Conservation (phyloP, 352 stramenopile species). For the Phytophthora cajani region DNA sequence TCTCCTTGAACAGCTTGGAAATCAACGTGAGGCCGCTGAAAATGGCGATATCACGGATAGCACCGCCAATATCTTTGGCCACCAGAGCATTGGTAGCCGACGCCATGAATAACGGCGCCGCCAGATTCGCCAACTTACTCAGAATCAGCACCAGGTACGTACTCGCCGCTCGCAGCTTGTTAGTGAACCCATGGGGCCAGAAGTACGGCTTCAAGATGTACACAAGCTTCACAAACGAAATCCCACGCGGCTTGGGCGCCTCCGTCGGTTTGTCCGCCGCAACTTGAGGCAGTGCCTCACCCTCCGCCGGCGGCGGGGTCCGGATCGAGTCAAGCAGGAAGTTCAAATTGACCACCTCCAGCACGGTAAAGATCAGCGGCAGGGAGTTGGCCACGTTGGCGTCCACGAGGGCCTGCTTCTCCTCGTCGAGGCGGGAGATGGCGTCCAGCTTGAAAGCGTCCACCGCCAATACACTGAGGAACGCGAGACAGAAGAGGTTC, state of each 20-base stretch:
- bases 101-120: conserved; percentile 94
- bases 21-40: conserved; percentile 89
- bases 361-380: conserved; percentile 85
- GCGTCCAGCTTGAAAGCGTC: conserved; percentile 79
- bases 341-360: conserved; percentile 81
- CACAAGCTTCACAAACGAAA: conserved; percentile 85
- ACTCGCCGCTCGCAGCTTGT: conserved; percentile 83
- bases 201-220: conserved; percentile 91
- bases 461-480: conserved; percentile 68
- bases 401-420: conserved; percentile 56
- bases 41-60: conserved; percentile 67
- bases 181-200: conserved; percentile 74
- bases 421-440: conserved; percentile 65
- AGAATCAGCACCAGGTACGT: conserved; percentile 94
- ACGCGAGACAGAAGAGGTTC: conserved; percentile 59
- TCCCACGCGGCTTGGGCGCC: conserved; percentile 52
- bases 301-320: conserved; percentile 34
- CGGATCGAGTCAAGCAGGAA: conserved; percentile 68
- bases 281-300: conserved; percentile 35
- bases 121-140: conserved; percentile 94
- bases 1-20: conserved; percentile 94
- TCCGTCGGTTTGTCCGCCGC: conserved; percentile 36
- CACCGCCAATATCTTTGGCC: conserved; percentile 50
- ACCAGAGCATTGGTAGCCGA: conserved; percentile 93
- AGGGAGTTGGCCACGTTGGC: conserved; percentile 86